Conservation (phyloP, 2,329 filamentous ascomycete genomes). For the Fonsecaea nubica region DNA sequence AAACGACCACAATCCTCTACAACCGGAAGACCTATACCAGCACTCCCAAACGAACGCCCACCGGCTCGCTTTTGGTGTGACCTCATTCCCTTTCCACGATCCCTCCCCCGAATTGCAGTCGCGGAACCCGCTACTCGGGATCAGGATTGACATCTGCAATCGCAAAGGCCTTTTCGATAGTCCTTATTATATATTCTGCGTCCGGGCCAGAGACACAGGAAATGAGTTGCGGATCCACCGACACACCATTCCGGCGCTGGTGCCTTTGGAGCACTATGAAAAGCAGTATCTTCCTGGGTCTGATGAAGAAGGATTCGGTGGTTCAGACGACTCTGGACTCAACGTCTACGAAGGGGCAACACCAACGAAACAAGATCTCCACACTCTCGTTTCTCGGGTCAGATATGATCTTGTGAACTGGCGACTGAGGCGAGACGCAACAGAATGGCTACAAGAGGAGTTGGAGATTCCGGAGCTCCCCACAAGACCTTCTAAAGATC, state of each 20-base stretch:
- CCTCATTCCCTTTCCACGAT: slow-evolving; percentile 55
- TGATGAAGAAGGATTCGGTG: slow-evolving; percentile 33
- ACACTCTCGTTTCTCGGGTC: slow-evolving; percentile 48
- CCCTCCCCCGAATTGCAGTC: slow-evolving; percentile 47
- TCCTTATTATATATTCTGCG: slow-evolving; percentile 53
- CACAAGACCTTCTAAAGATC: neutral
- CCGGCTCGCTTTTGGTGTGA: slow-evolving; percentile 54
- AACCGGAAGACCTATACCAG: slow-evolving; percentile 39
- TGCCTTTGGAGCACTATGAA: slow-evolving; percentile 50
- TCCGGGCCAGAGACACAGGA: slow-evolving; percentile 37
- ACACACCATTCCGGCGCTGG: slow-evolving; percentile 55
- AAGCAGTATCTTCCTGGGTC: slow-evolving; percentile 45
- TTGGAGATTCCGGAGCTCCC: slow-evolving; percentile 25
- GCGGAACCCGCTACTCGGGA: slow-evolving; percentile 45
- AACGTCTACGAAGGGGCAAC: slow-evolving; percentile 35
- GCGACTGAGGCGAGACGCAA: slow-evolving; percentile 50
- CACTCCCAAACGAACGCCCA: slow-evolving; percentile 50
- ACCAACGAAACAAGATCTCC: slow-evolving; percentile 46
- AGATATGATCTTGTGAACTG: slow-evolving; percentile 51
- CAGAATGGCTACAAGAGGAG: slow-evolving; percentile 40
- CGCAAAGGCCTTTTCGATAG: slow-evolving; percentile 49
- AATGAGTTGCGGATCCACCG: slow-evolving; percentile 47
- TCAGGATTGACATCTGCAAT: slow-evolving; percentile 52
- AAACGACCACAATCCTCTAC: slow-evolving; percentile 23
- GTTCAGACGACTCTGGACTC: slow-evolving; percentile 30